phyloP scores from a whole-genome alignment of 306 rosid species.

The Canavalia ensiformis region DNA sequence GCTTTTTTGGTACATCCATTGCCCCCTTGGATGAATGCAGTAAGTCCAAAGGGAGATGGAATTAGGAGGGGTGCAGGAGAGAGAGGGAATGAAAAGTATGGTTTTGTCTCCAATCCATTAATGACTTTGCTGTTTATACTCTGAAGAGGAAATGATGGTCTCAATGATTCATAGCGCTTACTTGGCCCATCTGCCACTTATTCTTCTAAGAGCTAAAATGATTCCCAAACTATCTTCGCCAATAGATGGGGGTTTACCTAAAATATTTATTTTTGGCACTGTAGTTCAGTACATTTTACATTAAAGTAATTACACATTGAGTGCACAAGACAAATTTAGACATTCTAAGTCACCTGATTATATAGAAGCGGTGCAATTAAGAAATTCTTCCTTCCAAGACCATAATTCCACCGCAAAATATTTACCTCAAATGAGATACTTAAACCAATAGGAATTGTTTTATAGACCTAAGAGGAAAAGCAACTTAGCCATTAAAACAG shows the following conservation, averaged over 20 bases:
- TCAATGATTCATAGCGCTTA: constrained; percentile 47
- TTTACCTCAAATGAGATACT: background rate
- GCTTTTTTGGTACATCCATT: constrained; percentile 64
- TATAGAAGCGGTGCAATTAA: too few species aligned
- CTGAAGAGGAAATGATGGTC: constrained; percentile 43
- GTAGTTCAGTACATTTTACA: background rate
- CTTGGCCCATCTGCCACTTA: constrained; percentile 52
- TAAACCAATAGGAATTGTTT: background rate
- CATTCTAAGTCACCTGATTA: background rate
- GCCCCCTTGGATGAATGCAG: background rate
- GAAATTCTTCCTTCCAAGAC: background rate
- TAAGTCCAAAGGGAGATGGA: constrained; percentile 22
- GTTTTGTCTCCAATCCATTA: constrained; percentile 32
- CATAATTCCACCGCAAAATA: background rate
- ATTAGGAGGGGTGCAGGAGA: constrained; percentile 31
- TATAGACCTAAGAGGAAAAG: constrained; percentile 37
- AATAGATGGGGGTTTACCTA: background rate
- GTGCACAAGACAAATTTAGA: background rate
- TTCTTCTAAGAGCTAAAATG: background rate
- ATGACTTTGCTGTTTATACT: constrained; percentile 30
- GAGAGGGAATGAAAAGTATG: constrained; percentile 23
- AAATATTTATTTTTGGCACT: background rate
- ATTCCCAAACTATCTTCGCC: constrained; percentile 49
- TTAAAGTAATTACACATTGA: background rate
- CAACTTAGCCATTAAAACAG: constrained; percentile 44